These are phyloP conservation scores for Cryptococcus hybrid DNA, from an alignment of 1,284 basidiomycete species.

Conservation along the genomic window DNA sequence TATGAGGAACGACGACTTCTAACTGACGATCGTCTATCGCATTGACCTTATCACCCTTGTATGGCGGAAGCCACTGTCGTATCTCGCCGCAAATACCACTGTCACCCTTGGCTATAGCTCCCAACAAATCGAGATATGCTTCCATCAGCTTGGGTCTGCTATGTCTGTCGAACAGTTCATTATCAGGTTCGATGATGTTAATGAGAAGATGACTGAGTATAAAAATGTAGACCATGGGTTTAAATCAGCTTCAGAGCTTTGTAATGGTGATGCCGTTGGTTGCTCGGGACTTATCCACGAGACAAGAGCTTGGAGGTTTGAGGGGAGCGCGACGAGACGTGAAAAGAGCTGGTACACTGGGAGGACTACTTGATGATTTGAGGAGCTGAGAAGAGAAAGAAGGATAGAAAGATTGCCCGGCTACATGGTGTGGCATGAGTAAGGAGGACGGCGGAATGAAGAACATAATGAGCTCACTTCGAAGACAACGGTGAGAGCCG, in stretches of 20 bases:
- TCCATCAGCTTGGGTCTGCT: constrained; percentile 60
- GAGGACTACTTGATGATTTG: constrained; percentile 48
- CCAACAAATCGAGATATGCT: constrained; percentile 66
- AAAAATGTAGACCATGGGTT: constrained; percentile 6
- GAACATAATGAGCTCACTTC: constrained; percentile 30
- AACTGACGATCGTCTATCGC: too few relatives aligned
- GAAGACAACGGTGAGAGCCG: constrained; percentile 32
- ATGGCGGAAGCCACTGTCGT: constrained; percentile 15
- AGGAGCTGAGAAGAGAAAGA: constrained; percentile 22
- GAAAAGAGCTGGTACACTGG: constrained; percentile 57
- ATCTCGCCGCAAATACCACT: constrained; percentile 28
- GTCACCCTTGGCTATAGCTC: constrained; percentile 67
- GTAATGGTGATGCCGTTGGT: too few relatives aligned
- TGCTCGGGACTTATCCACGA: constrained; percentile 51
- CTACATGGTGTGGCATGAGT: constrained; percentile 3
- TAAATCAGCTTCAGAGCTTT: not conserved
- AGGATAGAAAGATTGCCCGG: constrained; percentile 30
- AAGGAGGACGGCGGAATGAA: not conserved
- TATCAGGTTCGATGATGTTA: constrained; percentile 16
- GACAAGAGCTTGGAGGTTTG: constrained; percentile 60
- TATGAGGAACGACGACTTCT: too few relatives aligned
- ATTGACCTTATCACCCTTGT: too few relatives aligned
- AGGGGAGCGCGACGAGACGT: constrained; percentile 59
- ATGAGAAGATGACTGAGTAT: constrained; percentile 31
- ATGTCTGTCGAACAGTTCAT: not conserved